Conservation (phyloP, 1,139 yeast species). For the Casaregolazyma suthepensis region DNA sequence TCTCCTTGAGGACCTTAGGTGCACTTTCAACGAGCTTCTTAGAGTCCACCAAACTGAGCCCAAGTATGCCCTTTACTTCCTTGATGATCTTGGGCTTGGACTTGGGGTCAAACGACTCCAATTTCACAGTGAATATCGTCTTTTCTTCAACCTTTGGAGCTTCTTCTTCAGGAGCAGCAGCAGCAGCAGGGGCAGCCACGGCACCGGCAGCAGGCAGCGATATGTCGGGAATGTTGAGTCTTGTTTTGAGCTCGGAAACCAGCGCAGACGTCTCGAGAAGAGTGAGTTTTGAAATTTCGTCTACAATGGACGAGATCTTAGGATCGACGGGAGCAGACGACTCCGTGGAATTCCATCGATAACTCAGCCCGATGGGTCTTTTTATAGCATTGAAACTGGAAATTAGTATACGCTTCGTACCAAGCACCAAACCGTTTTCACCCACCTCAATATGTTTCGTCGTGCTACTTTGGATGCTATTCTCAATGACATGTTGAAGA, state of each 20-base stretch:
- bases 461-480: constrained; percentile 9
- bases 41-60: constrained; percentile 90
- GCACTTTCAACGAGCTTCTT: constrained; percentile 97
- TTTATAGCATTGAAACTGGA: background rate
- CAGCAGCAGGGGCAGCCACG: constrained; percentile 58
- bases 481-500: constrained; percentile 7
- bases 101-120: constrained; percentile 91
- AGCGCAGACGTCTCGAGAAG: constrained; percentile 84
- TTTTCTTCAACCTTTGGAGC: constrained; percentile 84
- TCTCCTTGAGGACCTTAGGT: constrained; percentile 86
- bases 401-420: background rate
- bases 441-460: constrained; percentile 4
- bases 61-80: constrained; percentile 89
- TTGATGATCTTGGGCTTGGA: constrained; percentile 96
- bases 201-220: constrained; percentile 72
- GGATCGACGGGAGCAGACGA: constrained; percentile 64
- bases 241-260: constrained; percentile 75
- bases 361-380: constrained; percentile 1
- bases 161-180: constrained; percentile 68
- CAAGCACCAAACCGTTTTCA: background rate
- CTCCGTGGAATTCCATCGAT: constrained; percentile 49
- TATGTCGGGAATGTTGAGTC: constrained; percentile 88
- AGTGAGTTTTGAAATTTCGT: constrained; percentile 82
- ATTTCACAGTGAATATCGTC: constrained; percentile 85
- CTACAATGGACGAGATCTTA: constrained; percentile 80